Evolutionary conservation across 352 stramenopile species (phyloP).

Genomic region (Globisporangium mamillatum): DNA sequence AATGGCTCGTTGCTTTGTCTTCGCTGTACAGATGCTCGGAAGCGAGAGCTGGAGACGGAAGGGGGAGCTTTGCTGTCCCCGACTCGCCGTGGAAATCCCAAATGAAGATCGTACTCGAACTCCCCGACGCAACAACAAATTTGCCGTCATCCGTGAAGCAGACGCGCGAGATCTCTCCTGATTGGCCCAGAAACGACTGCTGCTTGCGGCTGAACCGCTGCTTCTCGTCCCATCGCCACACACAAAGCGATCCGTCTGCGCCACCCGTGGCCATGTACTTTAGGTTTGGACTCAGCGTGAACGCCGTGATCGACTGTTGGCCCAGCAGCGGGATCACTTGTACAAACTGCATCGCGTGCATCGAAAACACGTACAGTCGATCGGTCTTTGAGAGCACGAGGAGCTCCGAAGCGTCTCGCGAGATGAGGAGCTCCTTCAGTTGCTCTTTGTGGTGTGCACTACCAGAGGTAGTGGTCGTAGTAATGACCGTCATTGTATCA

Average conservation of each 20-base stretch:
- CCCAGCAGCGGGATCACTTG: slow-evolving; percentile 56
- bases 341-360: slow-evolving; percentile 30
- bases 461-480: background rate
- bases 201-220: slow-evolving; percentile 51
- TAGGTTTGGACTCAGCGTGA: slow-evolving; percentile 48
- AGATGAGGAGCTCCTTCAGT: slow-evolving; percentile 48
- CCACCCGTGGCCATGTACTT: slow-evolving; percentile 70
- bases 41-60: background rate
- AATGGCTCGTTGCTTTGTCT: background rate
- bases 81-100: slow-evolving; percentile 54
- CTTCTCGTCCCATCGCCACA: slow-evolving; percentile 60
- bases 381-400: slow-evolving; percentile 47
- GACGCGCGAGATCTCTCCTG: slow-evolving; percentile 32
- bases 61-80: background rate
- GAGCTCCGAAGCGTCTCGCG: slow-evolving; percentile 43
- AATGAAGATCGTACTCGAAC: slow-evolving; percentile 47
- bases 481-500: background rate
- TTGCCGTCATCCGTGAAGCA: slow-evolving; percentile 43
- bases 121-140: slow-evolving; percentile 37
- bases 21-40: background rate
- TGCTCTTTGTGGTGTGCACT: slow-evolving; percentile 2
- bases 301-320: slow-evolving; percentile 44
- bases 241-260: slow-evolving; percentile 48
- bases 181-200: slow-evolving; percentile 52
- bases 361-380: slow-evolving; percentile 53